Evolutionary conservation across 1,284 basidiomycete species (phyloP).

Genomic region (Tylopilus orsonianus): DNA sequence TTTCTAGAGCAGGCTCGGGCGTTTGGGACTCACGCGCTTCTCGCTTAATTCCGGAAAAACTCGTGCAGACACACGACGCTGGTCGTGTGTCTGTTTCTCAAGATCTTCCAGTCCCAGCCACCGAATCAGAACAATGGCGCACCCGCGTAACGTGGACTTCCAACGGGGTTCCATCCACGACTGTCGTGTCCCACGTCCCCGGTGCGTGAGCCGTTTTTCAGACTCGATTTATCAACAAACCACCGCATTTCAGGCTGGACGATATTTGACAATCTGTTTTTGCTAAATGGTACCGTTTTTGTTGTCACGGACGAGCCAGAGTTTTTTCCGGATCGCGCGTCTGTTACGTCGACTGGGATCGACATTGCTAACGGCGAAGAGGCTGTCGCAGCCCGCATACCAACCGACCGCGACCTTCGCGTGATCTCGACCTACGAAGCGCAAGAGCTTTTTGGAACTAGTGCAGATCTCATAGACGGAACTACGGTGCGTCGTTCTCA

Average conservation of each 20-base stretch:
- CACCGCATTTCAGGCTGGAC: slow-evolving; percentile 68
- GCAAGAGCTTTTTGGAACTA: slow-evolving; percentile 62
- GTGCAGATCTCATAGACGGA: slow-evolving; percentile 63
- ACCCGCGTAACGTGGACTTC: slow-evolving; percentile 42
- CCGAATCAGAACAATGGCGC: slow-evolving; percentile 28
- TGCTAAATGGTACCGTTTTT: slow-evolving; percentile 76
- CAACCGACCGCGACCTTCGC: slow-evolving; percentile 75
- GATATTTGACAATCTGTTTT: slow-evolving; percentile 75
- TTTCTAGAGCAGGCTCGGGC: slow-evolving; percentile 30
- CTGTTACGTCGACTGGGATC: slow-evolving; percentile 58
- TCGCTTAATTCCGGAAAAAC: slow-evolving; percentile 8
- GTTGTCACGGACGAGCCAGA: slow-evolving; percentile 62
- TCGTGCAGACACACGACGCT: slow-evolving; percentile 8
- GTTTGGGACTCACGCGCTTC: slow-evolving; percentile 12
- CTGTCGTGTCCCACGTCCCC: slow-evolving; percentile 60
- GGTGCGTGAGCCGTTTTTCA: slow-evolving; percentile 37
- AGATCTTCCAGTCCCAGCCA: slow-evolving; percentile 10
- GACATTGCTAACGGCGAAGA: slow-evolving; percentile 47
- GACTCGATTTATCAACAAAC: not conserved
- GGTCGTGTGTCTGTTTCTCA: not conserved
- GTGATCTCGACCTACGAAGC: slow-evolving; percentile 73
- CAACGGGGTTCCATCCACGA: slow-evolving; percentile 50
- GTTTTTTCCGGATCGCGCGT: slow-evolving; percentile 51
- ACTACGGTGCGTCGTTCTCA: slow-evolving; percentile 48
- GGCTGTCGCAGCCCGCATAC: slow-evolving; percentile 50